Conservation (phyloP, 176 grass and related monocot genomes). For the Chrysopogon serrulatus region DNA sequence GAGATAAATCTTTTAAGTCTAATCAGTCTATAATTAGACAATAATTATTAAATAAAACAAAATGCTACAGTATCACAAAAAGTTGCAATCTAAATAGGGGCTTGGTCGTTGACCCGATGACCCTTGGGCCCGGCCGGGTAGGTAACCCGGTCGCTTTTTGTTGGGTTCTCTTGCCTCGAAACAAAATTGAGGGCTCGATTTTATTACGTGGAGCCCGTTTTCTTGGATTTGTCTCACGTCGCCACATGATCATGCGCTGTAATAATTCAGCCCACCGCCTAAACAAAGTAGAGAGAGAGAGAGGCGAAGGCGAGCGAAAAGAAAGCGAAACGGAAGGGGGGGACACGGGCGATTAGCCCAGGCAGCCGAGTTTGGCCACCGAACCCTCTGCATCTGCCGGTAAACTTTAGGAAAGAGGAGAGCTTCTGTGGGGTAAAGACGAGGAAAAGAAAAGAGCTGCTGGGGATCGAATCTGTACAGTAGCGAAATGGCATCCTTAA, state of each 20-base stretch:
- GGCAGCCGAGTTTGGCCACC: not conserved
- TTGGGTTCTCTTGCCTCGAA: not conserved
- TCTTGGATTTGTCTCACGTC: conserved; percentile 47
- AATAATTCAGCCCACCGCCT: conserved; percentile 47
- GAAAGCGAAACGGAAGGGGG: not conserved
- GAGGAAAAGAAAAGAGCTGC: not conserved
- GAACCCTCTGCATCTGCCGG: not conserved
- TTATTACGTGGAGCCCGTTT: conserved; percentile 64
- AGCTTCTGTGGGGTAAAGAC: conserved; percentile 21
- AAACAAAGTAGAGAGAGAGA: not conserved
- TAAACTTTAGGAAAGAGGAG: conserved; percentile 25
- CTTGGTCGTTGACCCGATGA: conserved; percentile 12
- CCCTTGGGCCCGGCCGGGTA: not conserved
- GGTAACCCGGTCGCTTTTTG: conserved; percentile 10
- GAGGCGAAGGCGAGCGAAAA: not conserved
- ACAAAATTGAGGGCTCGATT: conserved; percentile 21
- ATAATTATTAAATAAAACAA: too few species aligned
- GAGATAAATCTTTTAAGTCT: too few species aligned
- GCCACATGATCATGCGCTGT: conserved; percentile 33
- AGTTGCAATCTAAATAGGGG: too few species aligned
- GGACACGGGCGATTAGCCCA: not conserved
- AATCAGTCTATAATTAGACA: too few species aligned
- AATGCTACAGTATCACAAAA: too few species aligned
- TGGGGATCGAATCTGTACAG: not conserved
- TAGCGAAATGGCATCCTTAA: not conserved